Conservation (phyloP, 1,284 basidiomycete species). For the Sporisorium reilianum region DNA sequence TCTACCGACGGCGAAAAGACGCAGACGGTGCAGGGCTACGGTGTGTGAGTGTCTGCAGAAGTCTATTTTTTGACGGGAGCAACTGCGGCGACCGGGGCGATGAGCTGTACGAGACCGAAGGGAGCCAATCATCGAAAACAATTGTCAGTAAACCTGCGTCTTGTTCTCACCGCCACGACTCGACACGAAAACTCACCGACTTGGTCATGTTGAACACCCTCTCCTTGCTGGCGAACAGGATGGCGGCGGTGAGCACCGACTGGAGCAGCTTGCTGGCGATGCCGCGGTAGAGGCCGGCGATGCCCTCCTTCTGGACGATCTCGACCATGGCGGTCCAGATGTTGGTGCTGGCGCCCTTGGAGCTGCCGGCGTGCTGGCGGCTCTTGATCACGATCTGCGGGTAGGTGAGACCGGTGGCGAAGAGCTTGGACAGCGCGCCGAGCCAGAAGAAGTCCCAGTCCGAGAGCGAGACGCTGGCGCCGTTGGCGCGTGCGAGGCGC, state of each 20-base stretch:
- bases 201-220: slow-evolving; percentile 63
- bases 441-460: slow-evolving; percentile 69
- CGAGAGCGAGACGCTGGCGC: slow-evolving; percentile 45
- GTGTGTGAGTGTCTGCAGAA: neutral
- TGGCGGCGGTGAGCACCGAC: slow-evolving; percentile 66
- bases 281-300: slow-evolving; percentile 67
- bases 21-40: neutral
- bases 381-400: slow-evolving; percentile 69
- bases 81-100: slow-evolving; percentile 41
- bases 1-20: too few relatives aligned
- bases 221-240: slow-evolving; percentile 68
- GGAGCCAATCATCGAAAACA: neutral
- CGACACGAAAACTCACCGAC: neutral
- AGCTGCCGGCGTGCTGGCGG: slow-evolving; percentile 63
- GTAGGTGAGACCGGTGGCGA: slow-evolving; percentile 67
- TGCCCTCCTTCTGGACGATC: slow-evolving; percentile 63
- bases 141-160: neutral
- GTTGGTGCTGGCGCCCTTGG: slow-evolving; percentile 57
- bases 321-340: slow-evolving; percentile 68
- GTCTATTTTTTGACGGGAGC: slow-evolving; percentile 36
- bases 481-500: slow-evolving; percentile 44
- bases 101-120: slow-evolving; percentile 3
- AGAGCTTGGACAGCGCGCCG: slow-evolving; percentile 66
- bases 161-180: neutral
- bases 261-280: slow-evolving; percentile 67